A percentile compares a stretch with the other conserved stretches of the same genome.
Evolutionary conservation across 495 filamentous ascomycete species (phyloP).

Genomic region (Xylaria curta): DNA sequence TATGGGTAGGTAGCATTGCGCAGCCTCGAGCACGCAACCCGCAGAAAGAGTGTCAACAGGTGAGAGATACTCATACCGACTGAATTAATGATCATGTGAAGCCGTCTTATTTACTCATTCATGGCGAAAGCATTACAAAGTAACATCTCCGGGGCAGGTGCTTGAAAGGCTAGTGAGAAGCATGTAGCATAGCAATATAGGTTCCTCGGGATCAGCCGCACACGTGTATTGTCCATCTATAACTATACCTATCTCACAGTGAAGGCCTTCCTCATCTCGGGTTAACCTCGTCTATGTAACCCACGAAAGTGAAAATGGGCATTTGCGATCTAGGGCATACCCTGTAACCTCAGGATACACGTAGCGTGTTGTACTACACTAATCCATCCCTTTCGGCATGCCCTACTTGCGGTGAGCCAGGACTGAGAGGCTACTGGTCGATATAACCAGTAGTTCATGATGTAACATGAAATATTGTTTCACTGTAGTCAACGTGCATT

Average conservation of each 20-base stretch:
- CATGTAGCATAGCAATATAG: neutral
- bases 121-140: neutral
- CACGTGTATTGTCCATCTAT: neutral
- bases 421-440: conserved; percentile 1
- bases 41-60: neutral
- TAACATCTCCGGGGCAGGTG: neutral
- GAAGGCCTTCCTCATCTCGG: neutral
- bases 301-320: neutral
- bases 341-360: neutral
- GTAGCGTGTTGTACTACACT: conserved; percentile 7
- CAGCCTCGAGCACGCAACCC: conserved; percentile 16
- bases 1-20: neutral
- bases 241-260: neutral
- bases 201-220: neutral
- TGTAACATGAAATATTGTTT: neutral
- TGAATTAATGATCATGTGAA: neutral
- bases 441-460: neutral
- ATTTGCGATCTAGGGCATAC: neutral
- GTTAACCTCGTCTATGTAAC: neutral
- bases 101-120: neutral
- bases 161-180: neutral
- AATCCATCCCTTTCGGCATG: neutral
- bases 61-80: neutral
- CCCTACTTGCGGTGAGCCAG: neutral
- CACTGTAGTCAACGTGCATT: neutral